phyloP scores from a whole-genome alignment of 306 rosid genomes.

The Vigna nakashimae region DNA sequence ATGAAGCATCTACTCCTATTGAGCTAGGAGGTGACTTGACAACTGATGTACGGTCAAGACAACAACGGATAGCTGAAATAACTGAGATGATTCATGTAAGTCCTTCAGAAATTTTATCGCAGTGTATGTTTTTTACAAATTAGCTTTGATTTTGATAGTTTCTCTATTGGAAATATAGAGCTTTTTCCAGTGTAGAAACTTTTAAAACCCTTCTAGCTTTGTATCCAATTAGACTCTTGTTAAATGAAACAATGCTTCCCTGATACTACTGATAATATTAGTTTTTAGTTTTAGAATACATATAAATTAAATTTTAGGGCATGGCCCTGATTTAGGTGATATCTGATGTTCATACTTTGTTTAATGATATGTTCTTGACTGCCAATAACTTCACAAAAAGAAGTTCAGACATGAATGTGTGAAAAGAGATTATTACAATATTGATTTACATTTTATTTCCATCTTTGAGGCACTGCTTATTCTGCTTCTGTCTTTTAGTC shows the following conservation, averaged over 20 bases:
- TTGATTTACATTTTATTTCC: conserved; percentile 13
- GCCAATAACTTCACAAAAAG: conserved; percentile 2
- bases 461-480: background rate
- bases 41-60: conserved; percentile 75
- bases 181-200: too few species aligned
- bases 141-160: too few species aligned
- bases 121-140: too few species aligned
- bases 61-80: conserved; percentile 90
- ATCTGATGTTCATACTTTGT: background rate
- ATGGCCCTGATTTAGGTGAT: too few species aligned
- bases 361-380: background rate
- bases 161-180: too few species aligned
- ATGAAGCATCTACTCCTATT: conserved; percentile 48
- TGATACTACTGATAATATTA: too few species aligned
- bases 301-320: too few species aligned
- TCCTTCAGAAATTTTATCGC: conserved; percentile 44
- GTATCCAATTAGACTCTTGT: too few species aligned
- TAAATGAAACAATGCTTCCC: too few species aligned
- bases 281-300: too few species aligned
- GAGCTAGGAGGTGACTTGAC: conserved; percentile 56
- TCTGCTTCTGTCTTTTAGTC: background rate
- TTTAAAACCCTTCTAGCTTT: too few species aligned
- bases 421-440: background rate
- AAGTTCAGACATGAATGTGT: conserved; percentile 20
- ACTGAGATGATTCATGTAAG: conserved; percentile 99